Evolutionary conservation across 257 asterid genomes (phyloP), one percentile per base, ranked within the genome.

Genomic region (Solanum piurae): DNA sequence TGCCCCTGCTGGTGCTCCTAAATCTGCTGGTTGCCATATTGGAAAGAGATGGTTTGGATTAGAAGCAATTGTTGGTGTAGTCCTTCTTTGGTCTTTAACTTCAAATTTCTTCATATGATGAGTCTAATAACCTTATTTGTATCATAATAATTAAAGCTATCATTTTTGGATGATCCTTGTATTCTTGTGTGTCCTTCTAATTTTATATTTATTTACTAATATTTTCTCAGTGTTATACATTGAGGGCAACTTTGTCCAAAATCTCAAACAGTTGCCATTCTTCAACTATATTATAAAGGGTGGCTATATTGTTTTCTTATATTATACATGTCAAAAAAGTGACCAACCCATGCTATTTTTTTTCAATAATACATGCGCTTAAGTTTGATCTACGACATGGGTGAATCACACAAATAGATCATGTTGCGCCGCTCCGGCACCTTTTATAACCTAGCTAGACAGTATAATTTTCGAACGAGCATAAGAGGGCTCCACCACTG

Each of bases 31-130:
- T n/a, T 62, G 64, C 86, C 88, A 62, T 7, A 83, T 9, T 73
- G 89, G 88, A 85, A 90, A 88, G 58, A 84, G 44, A 55, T 84
- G 86, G 90, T 55, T 77, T 6, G 90, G 86, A 62, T 25, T 86
- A 38, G 91, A 88, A 73, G 86, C 83, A 21, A 23, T 90, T 68
- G 52, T 84, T 73, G 89, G 88, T 27, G 18, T 74, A 46, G 36
- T 93, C 20, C 62, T 83, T n/a, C 58, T 91, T 10, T 86, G 84
- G 88, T 62, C 75, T 68, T 87, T 80, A 46, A 46, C 40, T 18
- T 80, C 66, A 46, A 29, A 80, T 80, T 46, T 18, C 42, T 18
- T 80, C 68, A 46, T 46, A 46, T 46, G 85, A 29, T 80, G 69
- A 29, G 21, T 46, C 38, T 16, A 80, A 29, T 27, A 80, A 46